These are phyloP conservation scores for Polytrichum commune DNA, from an alignment of 225 moss, liverwort and hornwort genomes.

Conservation along the genomic window DNA sequence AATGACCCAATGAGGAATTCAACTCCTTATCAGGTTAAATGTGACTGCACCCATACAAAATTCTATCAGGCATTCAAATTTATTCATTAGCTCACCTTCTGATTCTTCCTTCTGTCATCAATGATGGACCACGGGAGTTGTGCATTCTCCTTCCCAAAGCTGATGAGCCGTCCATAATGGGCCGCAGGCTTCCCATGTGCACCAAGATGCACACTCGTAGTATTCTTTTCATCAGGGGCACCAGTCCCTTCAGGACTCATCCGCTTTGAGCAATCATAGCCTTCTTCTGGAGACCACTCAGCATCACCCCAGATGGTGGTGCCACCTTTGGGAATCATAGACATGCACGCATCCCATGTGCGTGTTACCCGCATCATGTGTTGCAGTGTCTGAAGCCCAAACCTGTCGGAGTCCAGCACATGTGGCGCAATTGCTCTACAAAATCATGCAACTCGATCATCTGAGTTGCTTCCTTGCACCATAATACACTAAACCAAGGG, in stretches of 20 bases:
- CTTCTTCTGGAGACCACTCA: constrained; percentile 72
- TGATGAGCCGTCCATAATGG: constrained; percentile 57
- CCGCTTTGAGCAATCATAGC: constrained; percentile 45
- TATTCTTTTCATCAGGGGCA: constrained; percentile 3
- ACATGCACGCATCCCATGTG: constrained; percentile 68
- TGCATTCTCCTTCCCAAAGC: constrained; percentile 50
- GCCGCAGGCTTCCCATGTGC: constrained; percentile 49
- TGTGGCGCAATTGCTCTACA: constrained; percentile 61
- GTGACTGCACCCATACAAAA: too few species aligned
- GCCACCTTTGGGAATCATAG: constrained; percentile 69
- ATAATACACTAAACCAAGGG: neutral
- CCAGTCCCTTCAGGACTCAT: neutral
- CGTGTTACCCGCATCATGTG: constrained; percentile 63
- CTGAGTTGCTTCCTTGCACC: neutral
- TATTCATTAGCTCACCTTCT: constrained; percentile 5
- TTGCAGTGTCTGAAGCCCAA: constrained; percentile 61
- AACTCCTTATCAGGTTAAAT: too few species aligned
- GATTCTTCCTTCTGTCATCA: neutral
- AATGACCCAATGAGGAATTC: too few species aligned
- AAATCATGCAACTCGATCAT: neutral
- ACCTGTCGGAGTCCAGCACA: constrained; percentile 51
- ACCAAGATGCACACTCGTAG: constrained; percentile 16
- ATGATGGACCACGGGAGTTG: constrained; percentile 26
- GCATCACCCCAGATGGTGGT: constrained; percentile 56
- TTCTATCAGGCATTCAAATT: neutral